Base-by-base conservation (phyloP, 371 early-diverging fungal genomes). In the Actinomucor elegans region DNA sequence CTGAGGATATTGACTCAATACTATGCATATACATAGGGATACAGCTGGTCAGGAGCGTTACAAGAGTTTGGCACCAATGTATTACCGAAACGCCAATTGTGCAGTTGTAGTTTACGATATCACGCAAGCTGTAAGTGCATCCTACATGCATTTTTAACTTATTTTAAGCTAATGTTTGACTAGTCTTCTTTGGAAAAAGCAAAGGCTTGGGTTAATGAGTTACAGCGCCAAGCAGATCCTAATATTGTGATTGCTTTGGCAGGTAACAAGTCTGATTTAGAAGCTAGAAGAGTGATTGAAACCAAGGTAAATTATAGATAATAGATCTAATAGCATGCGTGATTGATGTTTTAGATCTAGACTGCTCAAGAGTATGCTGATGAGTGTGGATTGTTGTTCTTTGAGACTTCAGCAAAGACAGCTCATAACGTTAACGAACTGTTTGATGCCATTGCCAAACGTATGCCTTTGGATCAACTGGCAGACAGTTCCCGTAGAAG, bases 51-150 rank as follows among this genome's bases (percentile, higher is more conserved):
- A 92, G 81, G 97, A 96, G 72, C 83, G 96, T 56, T 96, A 94
- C 75, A 92, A 91, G 89, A 90, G 91, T 62, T 89, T 99, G 65
- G 99, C 99, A 41, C 98, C 97, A 31, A 98, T 97, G 95, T 99
- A 99, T 76, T 99, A 99, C 73, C 84, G 99, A 50, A 96, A 96
- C 67, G 98, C 99, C 10, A 93, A 93, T 67, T 95, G 94, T 42
- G 98, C 98, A 8, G 90, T 96, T 3, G 95, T 97, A 26, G 97
- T 93, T 12, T 99, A 98, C 69, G 99, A 99, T 80, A 93, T 99
- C 60, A 97, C 99, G 31, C 95, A 97, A 76, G 72, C 87, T 43
- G 88, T 85, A 80, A 57, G 79, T 59, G 18, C 4, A 6, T 58
- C 18, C 18, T 44, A 38, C n/a, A n/a, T n/a, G n/a, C n/a, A n/a